Base-by-base conservation (phyloP, 805 yeast genomes). In the Candida adriatica region DNA sequence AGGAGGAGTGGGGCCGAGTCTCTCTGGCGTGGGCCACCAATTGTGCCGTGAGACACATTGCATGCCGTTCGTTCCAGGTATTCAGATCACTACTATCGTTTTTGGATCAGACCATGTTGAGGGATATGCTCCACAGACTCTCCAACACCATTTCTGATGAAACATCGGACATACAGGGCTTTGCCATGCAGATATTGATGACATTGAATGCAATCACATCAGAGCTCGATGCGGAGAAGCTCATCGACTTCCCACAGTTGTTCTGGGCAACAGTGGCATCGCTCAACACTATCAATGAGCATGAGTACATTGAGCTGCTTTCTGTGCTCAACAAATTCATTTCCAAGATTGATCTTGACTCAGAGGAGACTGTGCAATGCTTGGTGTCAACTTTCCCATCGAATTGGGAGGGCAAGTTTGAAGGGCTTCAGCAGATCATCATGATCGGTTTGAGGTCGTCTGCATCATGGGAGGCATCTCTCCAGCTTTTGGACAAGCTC, bases 231-330 rank as follows among this genome's bases (percentile, higher is more conserved):
- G 70, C 90, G 7, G 82, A 75, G 23, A 79, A 82, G 43, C 61
- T 92, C 38, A 79, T 84, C 34, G 82, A 84, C 42, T 86, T 80
- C 55, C 97, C 98, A 1, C 96, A 88, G 51, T 60, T 94, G 24
- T 92, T 90, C 52, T 92, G 99, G 99, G 80, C 88, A 0, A 74
- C 88, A 20, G 92, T 87, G 10, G 98, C 97, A 1, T 81, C 96
- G 44, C 60, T 92, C 41, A 79, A 79, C 36, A 85, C 96, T 0
- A 71, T 87, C 18, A 95, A 88, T 46, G 97, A 94, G 52, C 87
- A 80, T 44, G 98, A 92, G 49, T 94, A 82, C 48, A 74, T 87
- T 31, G 97, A 94, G 48, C 83, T 82, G 0, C 62, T 92, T 17
- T 81, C 94, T 0, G 77, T 92, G 5, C 60, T 90, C 46, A 73